Evolutionary conservation across 192 early-diverging fungal species (phyloP), one percentile per base, ranked within the genome.

Genomic region (Rhizoclosmatium sp.): DNA sequence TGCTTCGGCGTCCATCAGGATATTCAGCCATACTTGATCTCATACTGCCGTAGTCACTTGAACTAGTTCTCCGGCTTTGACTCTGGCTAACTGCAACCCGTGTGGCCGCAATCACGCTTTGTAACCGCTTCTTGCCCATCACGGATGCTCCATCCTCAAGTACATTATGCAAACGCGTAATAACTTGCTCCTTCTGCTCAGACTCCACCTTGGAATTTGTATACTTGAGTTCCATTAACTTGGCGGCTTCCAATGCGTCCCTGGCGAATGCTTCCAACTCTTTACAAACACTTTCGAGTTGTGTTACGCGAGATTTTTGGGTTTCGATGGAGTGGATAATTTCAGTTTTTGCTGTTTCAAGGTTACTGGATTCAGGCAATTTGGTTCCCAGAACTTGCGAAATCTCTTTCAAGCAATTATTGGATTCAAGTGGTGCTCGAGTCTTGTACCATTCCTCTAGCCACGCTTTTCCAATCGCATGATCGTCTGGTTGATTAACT

Each of bases 231-330:
- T 76, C 75, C 65, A 76, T 44, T 2, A 31, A 4, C 41, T 76
- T 54, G 7, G 64, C 75, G 4, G 64, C 61, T 10, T 66, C 65
- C 5, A 76, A 31, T 12, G 64, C 39, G 12, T 76, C 75, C 4
- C 51, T 61, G 7, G 59, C 49, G 31, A 76, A 76, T 23, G 16
- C 47, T 42, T 65, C 65, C 9, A 76, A 56, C 49, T 76, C 75
- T 9, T 21, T 40, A 62, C 75, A 76, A n/a, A 76, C n/a, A 9
- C 12, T 47, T 62, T 76, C 75, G 10, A 76, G 75, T n/a, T 76
- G 47, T 7, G 19, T 21, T 1, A 66, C 41, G 4, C 75, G 61
- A 4, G 23, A 21, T 67, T 71, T 71, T 40, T 23, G 16, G 5
- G 16, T 3, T 31, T 66, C 47, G 12, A 76, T 65, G 44, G 19